Percentiles rank a stretch among this genome's conserved stretches.
phyloP scores from a whole-genome alignment of 2,329 filamentous ascomycete genomes.

The Trichoderma sp. region DNA sequence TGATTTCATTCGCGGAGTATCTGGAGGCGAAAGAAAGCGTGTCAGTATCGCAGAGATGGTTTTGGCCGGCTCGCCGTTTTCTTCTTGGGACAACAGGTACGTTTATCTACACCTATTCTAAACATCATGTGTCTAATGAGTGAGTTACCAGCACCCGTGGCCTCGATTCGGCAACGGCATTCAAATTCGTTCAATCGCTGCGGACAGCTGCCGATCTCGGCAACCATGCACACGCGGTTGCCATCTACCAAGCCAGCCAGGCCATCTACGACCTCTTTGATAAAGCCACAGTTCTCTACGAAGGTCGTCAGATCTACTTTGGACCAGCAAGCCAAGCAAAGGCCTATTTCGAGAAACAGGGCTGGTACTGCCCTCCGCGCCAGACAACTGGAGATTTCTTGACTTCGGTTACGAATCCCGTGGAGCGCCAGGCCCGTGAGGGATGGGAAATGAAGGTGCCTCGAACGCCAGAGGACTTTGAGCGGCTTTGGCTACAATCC shows the following conservation, averaged over 20 bases:
- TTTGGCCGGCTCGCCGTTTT: constrained; percentile 61
- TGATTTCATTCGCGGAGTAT: constrained; percentile 72
- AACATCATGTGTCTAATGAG: neutral
- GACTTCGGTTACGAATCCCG: constrained; percentile 68
- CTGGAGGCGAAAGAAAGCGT: constrained; percentile 74
- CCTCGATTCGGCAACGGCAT: constrained; percentile 72
- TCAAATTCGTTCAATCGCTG: constrained; percentile 72
- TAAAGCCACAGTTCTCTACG: constrained; percentile 74
- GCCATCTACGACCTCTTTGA: constrained; percentile 74
- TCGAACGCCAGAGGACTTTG: constrained; percentile 72
- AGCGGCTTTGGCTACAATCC: constrained; percentile 51
- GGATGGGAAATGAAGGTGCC: constrained; percentile 67
- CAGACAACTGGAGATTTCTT: constrained; percentile 73
- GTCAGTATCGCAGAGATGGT: constrained; percentile 82
- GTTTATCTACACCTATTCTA: neutral
- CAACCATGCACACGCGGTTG: constrained; percentile 64
- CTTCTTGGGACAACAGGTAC: constrained; percentile 69
- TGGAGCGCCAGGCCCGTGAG: constrained; percentile 57
- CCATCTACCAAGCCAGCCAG: constrained; percentile 74
- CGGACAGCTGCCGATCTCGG: constrained; percentile 67
- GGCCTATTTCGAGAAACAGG: constrained; percentile 68
- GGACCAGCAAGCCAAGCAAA: constrained; percentile 64
- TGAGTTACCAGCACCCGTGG: constrained; percentile 60
- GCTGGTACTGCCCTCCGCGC: constrained; percentile 67
- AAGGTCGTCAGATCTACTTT: constrained; percentile 78